Conservation (phyloP, 2,329 filamentous ascomycete species). For the Lasiodiplodia citricola region DNA sequence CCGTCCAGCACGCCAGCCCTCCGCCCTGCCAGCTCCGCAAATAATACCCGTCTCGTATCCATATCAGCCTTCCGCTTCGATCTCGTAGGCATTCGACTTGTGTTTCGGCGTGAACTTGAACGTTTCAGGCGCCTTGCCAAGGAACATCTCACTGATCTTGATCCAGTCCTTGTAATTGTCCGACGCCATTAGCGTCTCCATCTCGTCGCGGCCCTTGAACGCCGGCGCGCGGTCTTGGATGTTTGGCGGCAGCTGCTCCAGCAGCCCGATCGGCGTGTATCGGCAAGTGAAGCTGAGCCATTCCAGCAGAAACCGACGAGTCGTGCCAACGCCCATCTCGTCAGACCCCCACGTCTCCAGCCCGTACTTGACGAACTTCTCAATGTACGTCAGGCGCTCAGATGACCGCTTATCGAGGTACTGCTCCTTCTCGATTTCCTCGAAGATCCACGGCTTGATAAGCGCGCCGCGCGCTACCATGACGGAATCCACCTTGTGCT, state of each 20-base stretch:
- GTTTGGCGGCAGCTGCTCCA: slow-evolving; percentile 86
- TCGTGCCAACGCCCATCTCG: slow-evolving; percentile 89
- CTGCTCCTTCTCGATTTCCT: slow-evolving; percentile 89
- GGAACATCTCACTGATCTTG: slow-evolving; percentile 98
- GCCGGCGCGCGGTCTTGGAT: slow-evolving; percentile 88
- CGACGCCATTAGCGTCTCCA: slow-evolving; percentile 92
- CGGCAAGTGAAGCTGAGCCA: slow-evolving; percentile 93
- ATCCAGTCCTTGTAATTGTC: slow-evolving; percentile 97
- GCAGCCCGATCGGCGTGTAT: slow-evolving; percentile 86
- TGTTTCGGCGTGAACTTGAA: slow-evolving; percentile 98
- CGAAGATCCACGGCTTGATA: slow-evolving; percentile 98
- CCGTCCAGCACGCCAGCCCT: slow-evolving; percentile 4
- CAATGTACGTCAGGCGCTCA: slow-evolving; percentile 83
- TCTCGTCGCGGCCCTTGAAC: slow-evolving; percentile 81
- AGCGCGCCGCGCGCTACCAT: slow-evolving; percentile 97
- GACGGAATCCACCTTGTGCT: slow-evolving; percentile 84
- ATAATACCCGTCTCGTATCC: not conserved
- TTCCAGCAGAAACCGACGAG: slow-evolving; percentile 89
- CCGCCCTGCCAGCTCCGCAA: not conserved
- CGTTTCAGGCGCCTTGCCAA: slow-evolving; percentile 85
- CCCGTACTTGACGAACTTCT: slow-evolving; percentile 88
- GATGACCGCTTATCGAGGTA: slow-evolving; percentile 93
- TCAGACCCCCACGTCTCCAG: slow-evolving; percentile 96
- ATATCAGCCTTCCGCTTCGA: slow-evolving; percentile 59
- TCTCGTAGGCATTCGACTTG: slow-evolving; percentile 90